These are phyloP conservation scores for Pistacia atlantica DNA, from an alignment of 345 rosid genomes.

Conservation along the genomic window DNA sequence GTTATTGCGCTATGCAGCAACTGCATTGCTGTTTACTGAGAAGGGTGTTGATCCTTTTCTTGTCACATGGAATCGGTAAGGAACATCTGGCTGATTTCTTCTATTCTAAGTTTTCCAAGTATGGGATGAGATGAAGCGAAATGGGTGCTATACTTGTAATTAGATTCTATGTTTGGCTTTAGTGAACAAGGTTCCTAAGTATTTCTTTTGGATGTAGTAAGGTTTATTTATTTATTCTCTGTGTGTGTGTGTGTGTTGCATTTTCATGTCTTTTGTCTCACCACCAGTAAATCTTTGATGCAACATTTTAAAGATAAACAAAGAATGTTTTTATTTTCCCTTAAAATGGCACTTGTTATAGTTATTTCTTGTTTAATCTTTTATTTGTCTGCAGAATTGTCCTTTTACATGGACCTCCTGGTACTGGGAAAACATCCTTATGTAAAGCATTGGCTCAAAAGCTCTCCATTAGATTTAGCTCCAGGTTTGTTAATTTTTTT, in stretches of 20 bases:
- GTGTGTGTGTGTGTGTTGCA: too few species aligned
- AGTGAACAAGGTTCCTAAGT: not conserved
- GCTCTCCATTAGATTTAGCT: slow-evolving; percentile 80
- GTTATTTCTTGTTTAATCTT: not conserved
- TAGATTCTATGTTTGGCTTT: too few species aligned
- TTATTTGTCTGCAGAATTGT: slow-evolving; percentile 62
- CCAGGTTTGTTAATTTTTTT: slow-evolving; percentile 47
- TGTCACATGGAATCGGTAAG: slow-evolving; percentile 95
- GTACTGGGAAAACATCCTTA: slow-evolving; percentile 96
- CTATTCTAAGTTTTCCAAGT: not conserved
- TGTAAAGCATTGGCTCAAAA: slow-evolving; percentile 99
- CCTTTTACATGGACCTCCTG: slow-evolving; percentile 99
- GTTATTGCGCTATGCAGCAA: slow-evolving; percentile 84
- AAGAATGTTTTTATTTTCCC: too few species aligned
- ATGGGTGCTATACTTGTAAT: not conserved
- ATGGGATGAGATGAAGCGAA: not conserved
- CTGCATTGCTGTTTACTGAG: slow-evolving; percentile 88
- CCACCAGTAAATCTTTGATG: too few species aligned
- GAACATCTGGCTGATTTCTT: slow-evolving; percentile 14
- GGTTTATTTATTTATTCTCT: too few species aligned
- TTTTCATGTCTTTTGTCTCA: too few species aligned
- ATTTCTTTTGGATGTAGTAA: not conserved
- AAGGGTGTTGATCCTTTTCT: slow-evolving; percentile 89
- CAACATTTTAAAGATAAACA: too few species aligned
- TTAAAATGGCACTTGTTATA: not conserved